Evolutionary conservation across 768 basidiomycete genomes (phyloP), one percentile per base, ranked within the genome.

Genomic region (Coprinopsis strossmayeri): DNA sequence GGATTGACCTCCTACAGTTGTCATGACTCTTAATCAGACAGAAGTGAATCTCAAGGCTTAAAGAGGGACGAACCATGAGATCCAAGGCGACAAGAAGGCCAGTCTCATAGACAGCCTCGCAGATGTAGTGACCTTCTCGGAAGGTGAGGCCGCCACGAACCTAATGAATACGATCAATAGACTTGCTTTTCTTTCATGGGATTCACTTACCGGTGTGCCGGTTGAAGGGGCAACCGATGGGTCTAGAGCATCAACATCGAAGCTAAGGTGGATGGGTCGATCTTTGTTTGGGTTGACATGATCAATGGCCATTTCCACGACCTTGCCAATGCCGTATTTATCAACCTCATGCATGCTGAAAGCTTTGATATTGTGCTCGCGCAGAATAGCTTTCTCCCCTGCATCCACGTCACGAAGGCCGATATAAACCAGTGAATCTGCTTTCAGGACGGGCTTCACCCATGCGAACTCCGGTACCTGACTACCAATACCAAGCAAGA

Each of bases 61-160:
- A 47, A 38, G 10, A 37, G 13, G n/a, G 34, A 27, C 20, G 18
- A 63, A 87, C 93, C 93, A 99, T 94, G 53, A 99, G 72, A 67
- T 99, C 95, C 20, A 98, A 69, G 0, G 84, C 91, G 21, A 96
- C 93, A 17, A 99, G 78, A 50, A 87, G 77, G 4, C 93, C 93
- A 3, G 94, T 98, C 71, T 96, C 93, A 52, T 82, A 81, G 35
- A 98, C 79, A 3, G 88, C 84, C 68, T 97, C 93, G 55, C 89
- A 92, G 59, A 95, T 93, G 64, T 94, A 97, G 67, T 97, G 96
- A n/a, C 94, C 95, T 63, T 99, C 96, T 55, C 96, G 74, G 71
- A 98, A 99, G 18, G 90, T 93, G 53, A 99, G 69, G 10, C 96
- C 96, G 1, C 96, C 96, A 57, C 94, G 86, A 20, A 95, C 91